Percentiles rank a stretch among this genome's conserved stretches.
phyloP scores from a whole-genome alignment of 2,329 filamentous ascomycete genomes.

The Fusarium humuli region DNA sequence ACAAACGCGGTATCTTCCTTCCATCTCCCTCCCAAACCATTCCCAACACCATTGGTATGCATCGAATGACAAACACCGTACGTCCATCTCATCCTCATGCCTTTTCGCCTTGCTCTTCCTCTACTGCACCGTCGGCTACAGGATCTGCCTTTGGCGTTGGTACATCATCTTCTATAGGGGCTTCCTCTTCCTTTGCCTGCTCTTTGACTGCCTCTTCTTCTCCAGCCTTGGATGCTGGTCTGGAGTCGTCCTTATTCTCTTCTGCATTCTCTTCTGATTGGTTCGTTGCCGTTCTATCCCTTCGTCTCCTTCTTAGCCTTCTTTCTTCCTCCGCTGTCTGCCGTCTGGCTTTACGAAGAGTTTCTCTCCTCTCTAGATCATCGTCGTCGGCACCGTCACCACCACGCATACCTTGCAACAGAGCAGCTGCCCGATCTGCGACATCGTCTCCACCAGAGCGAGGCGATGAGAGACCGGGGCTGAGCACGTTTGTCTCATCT shows the following conservation, averaged over 20 bases:
- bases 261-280: conserved; percentile 46
- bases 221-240: conserved; percentile 21
- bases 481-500: conserved; percentile 64
- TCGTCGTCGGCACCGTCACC: conserved; percentile 68
- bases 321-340: conserved; percentile 86
- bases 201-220: conserved; percentile 33
- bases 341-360: conserved; percentile 69
- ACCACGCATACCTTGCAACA: conserved; percentile 85
- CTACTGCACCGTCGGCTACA: conserved; percentile 23
- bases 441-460: conserved; percentile 75
- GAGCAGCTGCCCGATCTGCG: conserved; percentile 82
- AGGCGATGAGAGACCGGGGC: conserved; percentile 61
- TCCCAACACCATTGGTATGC: conserved; percentile 44
- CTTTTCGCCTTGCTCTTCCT: conserved; percentile 39
- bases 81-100: conserved; percentile 38
- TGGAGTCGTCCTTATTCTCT: conserved; percentile 40
- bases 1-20: conserved; percentile 24
- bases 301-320: conserved; percentile 72
- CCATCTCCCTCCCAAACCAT: conserved; percentile 25
- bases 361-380: conserved; percentile 65
- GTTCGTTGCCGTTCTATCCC: conserved; percentile 66
- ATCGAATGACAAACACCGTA: conserved; percentile 33
- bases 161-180: conserved; percentile 32
- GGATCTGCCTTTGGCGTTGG: conserved; percentile 36
- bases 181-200: conserved; percentile 23